phyloP scores from a whole-genome alignment of 805 yeast genomes.

The Jamesozyma hellenica region DNA sequence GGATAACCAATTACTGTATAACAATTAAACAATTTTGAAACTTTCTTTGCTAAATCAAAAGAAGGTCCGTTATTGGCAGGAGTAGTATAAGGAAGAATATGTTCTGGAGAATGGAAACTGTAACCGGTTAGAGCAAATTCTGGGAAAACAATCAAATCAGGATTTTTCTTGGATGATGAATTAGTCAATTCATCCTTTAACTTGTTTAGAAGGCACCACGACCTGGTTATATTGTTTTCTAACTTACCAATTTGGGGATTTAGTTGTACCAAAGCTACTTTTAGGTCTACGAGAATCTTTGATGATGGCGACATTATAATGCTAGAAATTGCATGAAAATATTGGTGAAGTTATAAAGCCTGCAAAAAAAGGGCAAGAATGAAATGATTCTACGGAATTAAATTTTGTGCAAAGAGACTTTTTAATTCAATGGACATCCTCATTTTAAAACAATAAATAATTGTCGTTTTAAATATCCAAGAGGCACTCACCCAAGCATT shows the following conservation, averaged over 20 bases:
- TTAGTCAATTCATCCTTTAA: conserved; percentile 8
- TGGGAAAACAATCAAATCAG: conserved; percentile 70
- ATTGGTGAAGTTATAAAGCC: too few relatives aligned
- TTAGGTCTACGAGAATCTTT: conserved; percentile 33
- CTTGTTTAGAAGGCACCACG: conserved; percentile 33
- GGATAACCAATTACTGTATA: conserved; percentile 79
- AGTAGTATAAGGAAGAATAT: conserved; percentile 50
- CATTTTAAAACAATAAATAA: too few relatives aligned
- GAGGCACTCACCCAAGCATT: too few relatives aligned
- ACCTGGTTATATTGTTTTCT: conserved; percentile 42
- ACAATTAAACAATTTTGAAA: conserved; percentile 44
- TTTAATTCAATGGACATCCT: too few relatives aligned
- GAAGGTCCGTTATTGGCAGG: conserved; percentile 36
- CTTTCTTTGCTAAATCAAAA: conserved; percentile 44
- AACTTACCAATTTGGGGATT: conserved; percentile 55
- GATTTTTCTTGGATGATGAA: conserved; percentile 14
- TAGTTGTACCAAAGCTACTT: conserved; percentile 58
- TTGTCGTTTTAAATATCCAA: too few relatives aligned
- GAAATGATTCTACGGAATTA: too few relatives aligned
- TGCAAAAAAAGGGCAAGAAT: too few relatives aligned
- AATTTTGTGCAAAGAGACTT: too few relatives aligned
- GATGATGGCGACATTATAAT: not conserved
- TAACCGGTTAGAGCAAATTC: conserved; percentile 83
- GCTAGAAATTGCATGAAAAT: too few relatives aligned
- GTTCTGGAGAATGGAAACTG: conserved; percentile 41